Evolutionary conservation across 106 monocot species (phyloP).

Genomic region (Dactylorhiza incarnata): DNA sequence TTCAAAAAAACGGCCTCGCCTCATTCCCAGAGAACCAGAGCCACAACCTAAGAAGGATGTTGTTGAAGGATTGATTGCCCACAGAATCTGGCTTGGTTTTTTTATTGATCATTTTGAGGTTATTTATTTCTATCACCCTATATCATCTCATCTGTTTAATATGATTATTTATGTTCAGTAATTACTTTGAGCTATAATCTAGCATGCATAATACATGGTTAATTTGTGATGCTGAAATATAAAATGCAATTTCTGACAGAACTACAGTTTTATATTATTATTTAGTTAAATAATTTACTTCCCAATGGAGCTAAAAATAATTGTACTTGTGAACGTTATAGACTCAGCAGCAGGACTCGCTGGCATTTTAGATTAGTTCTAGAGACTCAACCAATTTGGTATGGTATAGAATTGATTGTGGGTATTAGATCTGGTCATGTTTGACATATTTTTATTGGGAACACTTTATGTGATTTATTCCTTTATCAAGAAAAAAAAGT

Average conservation of each 20-base stretch:
- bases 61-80: constrained; percentile 84
- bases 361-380: too few species aligned
- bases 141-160: not conserved
- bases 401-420: too few species aligned
- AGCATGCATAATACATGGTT: constrained; percentile 2
- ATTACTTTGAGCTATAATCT: not conserved
- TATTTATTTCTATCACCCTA: constrained; percentile 11
- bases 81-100: constrained; percentile 96
- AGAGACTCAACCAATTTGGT: too few species aligned
- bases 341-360: too few species aligned
- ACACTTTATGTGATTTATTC: too few species aligned
- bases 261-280: not conserved
- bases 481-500: too few species aligned
- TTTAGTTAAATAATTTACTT: too few species aligned
- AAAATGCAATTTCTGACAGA: not conserved
- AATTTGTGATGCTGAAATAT: not conserved
- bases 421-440: too few species aligned
- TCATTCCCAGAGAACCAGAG: constrained; percentile 87
- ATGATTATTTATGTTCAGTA: not conserved
- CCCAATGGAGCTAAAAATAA: too few species aligned
- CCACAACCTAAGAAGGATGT: constrained; percentile 67
- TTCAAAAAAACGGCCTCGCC: constrained; percentile 84
- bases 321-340: too few species aligned
- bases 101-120: constrained; percentile 99
- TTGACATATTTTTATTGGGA: too few species aligned